Evolutionary conservation across 2,329 filamentous ascomycete species (phyloP).

Genomic region (Colletotrichum acutatum): DNA sequence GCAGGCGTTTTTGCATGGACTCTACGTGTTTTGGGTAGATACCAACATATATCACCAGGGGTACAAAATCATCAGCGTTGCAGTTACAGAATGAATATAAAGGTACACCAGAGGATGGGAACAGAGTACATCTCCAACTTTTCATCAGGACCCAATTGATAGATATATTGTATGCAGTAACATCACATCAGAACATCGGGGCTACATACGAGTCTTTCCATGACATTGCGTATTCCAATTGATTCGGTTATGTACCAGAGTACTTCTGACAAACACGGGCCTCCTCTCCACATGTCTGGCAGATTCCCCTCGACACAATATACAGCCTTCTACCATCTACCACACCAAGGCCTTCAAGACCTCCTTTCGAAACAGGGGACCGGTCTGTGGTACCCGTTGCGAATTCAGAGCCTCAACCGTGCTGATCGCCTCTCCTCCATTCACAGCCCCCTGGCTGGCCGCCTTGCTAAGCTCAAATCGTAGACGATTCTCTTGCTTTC

Average conservation of each 20-base stretch:
- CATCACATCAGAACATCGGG: background rate
- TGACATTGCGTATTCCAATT: background rate
- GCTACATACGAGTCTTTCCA: too few relatives aligned
- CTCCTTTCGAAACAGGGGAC: background rate
- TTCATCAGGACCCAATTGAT: background rate
- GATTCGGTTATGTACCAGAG: background rate
- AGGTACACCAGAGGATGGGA: background rate
- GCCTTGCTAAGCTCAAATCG: background rate
- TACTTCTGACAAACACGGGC: background rate
- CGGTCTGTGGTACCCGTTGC: background rate
- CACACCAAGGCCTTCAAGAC: conserved; percentile 10
- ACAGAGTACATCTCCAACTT: background rate
- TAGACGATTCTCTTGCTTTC: conserved; percentile 4
- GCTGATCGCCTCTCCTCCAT: background rate
- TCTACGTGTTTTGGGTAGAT: background rate
- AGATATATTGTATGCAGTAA: background rate
- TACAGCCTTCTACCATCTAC: background rate
- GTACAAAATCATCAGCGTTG: conserved; percentile 5
- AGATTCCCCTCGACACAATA: background rate
- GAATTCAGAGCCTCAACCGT: background rate
- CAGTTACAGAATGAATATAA: background rate
- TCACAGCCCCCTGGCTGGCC: background rate
- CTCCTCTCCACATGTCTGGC: too few relatives aligned
- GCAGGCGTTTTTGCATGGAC: conserved; percentile 19
- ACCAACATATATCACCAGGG: background rate